Base-by-base conservation (phyloP, 306 rosid genomes). In the Quercus cerris region DNA sequence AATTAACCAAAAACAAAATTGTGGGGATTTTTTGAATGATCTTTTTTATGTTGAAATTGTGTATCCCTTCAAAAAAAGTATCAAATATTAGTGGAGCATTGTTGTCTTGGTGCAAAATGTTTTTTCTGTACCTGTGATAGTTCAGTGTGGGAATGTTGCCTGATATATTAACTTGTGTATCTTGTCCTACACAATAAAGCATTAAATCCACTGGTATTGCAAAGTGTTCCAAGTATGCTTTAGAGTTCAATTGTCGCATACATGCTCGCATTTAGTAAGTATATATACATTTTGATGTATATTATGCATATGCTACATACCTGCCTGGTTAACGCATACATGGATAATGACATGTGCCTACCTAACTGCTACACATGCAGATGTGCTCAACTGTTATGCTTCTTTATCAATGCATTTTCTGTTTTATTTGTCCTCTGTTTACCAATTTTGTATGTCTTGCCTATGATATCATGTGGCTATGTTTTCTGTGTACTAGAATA, bases 11-110 rank as follows among this genome's bases (percentile, higher is more conserved):
- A 58, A 49, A 64, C 10, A 38, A 44, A 23, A 64, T 6, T 12
- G 17, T 2, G 17, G 54, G 56, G 17, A 55, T 62, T 79, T 56
- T 57, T 27, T 69, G 70, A 35, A 59, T 49, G 33, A 5, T 79
- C 18, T 79, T 20, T 46, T 68, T 30, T 35, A 46, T 20, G 20
- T 49, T 57, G 18, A 38, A 25, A 5, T 41, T 75, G 13, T 20
- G 62, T 17, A 46, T 55, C 41, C 30, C 70, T 38, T 20, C 54
- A 35, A 75, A 35, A 28, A 67, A 58, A 75, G 52, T 35, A 35
- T 30, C 57, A 35, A 84, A 72, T 52, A 49, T 76, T 38, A 15
- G 70, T 6, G 59, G 62, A 72, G 69, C 63, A 58, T 25, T 81
- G n/a, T 55, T 62, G 51, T 58, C 27, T 3, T 27, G 44, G 49